Conservation (phyloP, 176 grass and related monocot genomes). For the Zoysia pacifica region DNA sequence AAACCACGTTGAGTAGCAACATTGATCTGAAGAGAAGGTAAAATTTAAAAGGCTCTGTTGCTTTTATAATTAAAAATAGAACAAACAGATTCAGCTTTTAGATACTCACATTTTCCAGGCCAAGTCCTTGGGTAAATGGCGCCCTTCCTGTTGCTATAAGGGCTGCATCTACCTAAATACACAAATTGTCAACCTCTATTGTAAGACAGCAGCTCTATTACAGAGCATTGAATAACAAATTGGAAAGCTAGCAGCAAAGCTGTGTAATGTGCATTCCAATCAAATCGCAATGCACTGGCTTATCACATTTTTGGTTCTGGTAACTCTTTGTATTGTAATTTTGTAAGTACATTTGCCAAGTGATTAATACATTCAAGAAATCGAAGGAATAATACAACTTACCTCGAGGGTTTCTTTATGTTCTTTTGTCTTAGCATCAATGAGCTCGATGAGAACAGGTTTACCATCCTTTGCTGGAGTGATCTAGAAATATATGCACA, state of each 20-base stretch:
- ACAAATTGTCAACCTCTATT: background rate
- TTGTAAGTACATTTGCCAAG: background rate
- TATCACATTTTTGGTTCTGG: background rate
- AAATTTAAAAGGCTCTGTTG: constrained; percentile 17
- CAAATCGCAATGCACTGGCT: background rate
- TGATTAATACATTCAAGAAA: background rate
- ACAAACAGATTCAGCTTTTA: constrained; percentile 13
- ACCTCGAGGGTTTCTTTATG: constrained; percentile 90
- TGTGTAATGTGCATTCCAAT: background rate
- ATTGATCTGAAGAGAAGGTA: constrained; percentile 66
- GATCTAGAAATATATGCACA: constrained; percentile 59
- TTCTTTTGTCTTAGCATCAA: constrained; percentile 97
- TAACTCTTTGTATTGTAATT: background rate
- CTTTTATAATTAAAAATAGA: constrained; percentile 16
- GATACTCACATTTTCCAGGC: constrained; percentile 89
- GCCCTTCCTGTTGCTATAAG: constrained; percentile 98
- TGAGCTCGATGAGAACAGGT: constrained; percentile 90
- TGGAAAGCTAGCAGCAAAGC: constrained; percentile 10
- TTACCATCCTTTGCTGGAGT: constrained; percentile 90
- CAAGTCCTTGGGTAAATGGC: constrained; percentile 92
- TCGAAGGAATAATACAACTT: constrained; percentile 27
- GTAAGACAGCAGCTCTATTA: background rate
- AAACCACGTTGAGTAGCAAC: constrained; percentile 86
- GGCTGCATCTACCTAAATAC: constrained; percentile 86
- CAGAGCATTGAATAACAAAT: background rate